These are phyloP conservation scores for Leptographium radiaticola DNA, from an alignment of 2,329 filamentous ascomycete genomes.

Conservation along the genomic window DNA sequence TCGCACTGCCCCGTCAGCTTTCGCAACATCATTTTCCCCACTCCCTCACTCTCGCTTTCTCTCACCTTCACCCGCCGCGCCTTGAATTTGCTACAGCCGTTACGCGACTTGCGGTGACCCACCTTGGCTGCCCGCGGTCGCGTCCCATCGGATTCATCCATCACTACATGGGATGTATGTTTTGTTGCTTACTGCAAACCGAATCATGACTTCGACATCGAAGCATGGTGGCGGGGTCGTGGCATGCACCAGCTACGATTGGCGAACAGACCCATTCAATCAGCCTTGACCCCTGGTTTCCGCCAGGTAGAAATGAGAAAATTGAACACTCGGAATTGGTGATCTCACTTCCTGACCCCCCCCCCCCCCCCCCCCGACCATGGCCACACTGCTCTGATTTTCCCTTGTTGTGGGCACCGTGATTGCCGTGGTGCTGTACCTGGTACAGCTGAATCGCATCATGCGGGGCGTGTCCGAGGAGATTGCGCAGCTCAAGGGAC, in stretches of 20 bases:
- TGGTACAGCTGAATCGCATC: conserved; percentile 17
- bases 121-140: conserved; percentile 12
- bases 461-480: conserved; percentile 19
- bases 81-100: conserved; percentile 19
- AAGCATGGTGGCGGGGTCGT: too few relatives aligned
- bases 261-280: too few relatives aligned
- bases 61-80: conserved; percentile 16
- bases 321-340: too few relatives aligned
- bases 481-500: conserved; percentile 18
- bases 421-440: conserved; percentile 8
- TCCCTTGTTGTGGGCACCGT: background rate
- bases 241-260: too few relatives aligned
- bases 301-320: too few relatives aligned
- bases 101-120: conserved; percentile 19
- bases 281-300: too few relatives aligned
- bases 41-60: background rate
- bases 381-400: too few relatives aligned
- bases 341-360: too few relatives aligned
- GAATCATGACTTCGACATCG: too few relatives aligned
- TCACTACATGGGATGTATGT: background rate
- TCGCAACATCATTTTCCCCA: background rate
- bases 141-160: background rate
- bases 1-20: conserved; percentile 12
- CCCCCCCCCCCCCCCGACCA: background rate
- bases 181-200: too few relatives aligned